Base-by-base conservation (phyloP, 164 flowering plant species). In the Magnolia sinica region DNA sequence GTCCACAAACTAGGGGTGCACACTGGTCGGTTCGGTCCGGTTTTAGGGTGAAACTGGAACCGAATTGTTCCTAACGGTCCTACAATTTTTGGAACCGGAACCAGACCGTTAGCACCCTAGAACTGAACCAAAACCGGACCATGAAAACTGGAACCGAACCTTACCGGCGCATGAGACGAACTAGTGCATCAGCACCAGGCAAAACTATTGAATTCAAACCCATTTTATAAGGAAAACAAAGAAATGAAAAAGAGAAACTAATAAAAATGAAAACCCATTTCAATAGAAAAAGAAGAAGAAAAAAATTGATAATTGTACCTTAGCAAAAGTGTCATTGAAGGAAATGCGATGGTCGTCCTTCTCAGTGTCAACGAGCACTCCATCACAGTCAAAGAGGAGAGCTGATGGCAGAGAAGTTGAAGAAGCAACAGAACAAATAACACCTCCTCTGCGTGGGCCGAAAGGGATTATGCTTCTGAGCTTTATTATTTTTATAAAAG, bases 291-390 rank as follows among this genome's bases (percentile, higher is more conserved):
- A 13, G 5, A 58, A 51, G n/a, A n/a, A n/a, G n/a, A 4, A 7
- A 1, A 68, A 22, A 64, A 9, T 4, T 24, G 55, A 24, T 37
- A 10, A 55, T 70, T 45, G 31, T 74, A 92, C 97, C 80, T 96
- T 92, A 27, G 87, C 78, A 76, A 96, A 94, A 67, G 99, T 92
- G 69, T 94, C 97, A 69, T 92, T 93, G 87, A 94, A 92, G 18
- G 98, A 96, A 81, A 92, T 78, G 50, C 99, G 89, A 73, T 94
- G 98, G 6, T 98, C 98, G 74, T 93, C 97, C 80, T 91, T 96
- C 88, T 96, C 98, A 2, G 97, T 96, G 75, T 96, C 98, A 19
- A 96, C 98, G 29, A 96, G 92, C 72, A 93, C 97, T 6, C 99
- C 99, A 76, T 96, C 99, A 61, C 99, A 96, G 73, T 93, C 97